These are phyloP conservation scores for Dorcoceras hygrometricum DNA, from an alignment of 257 asterid species.

Conservation along the genomic window DNA sequence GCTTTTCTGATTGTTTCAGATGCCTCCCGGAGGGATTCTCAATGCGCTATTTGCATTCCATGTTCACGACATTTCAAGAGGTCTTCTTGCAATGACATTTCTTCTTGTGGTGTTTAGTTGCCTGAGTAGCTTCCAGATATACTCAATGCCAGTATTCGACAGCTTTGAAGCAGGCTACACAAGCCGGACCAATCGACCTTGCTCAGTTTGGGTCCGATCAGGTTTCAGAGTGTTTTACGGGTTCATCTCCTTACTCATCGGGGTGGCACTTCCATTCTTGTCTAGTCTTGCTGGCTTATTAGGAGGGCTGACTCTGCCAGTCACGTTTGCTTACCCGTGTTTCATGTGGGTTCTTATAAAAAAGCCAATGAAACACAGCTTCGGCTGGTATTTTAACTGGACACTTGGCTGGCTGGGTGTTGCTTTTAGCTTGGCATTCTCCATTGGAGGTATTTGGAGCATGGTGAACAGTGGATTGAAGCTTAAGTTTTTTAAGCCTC, in stretches of 20 bases:
- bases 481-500: conserved; percentile 91
- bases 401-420: conserved; percentile 83
- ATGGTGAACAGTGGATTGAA: conserved; percentile 83
- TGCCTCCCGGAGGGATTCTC: conserved; percentile 92
- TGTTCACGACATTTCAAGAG: conserved; percentile 76
- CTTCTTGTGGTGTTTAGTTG: conserved; percentile 97
- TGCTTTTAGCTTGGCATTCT: conserved; percentile 88
- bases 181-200: conserved; percentile 84
- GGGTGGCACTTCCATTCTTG: conserved; percentile 93
- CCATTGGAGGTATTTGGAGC: conserved; percentile 98
- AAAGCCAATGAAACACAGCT: conserved; percentile 73
- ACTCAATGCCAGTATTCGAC: conserved; percentile 97
- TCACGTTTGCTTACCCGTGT: conserved; percentile 98
- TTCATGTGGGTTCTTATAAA: conserved; percentile 96
- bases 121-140: conserved; percentile 95
- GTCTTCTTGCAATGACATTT: conserved; percentile 75
- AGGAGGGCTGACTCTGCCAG: conserved; percentile 96
- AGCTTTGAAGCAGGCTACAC: conserved; percentile 93
- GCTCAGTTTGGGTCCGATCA: conserved; percentile 95
- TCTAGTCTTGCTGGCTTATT: conserved; percentile 92
- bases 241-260: conserved; percentile 72
- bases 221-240: conserved; percentile 89
- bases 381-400: conserved; percentile 90
- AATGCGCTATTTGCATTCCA: conserved; percentile 75
- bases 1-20: conserved; percentile 38